Evolutionary conservation across 1,284 basidiomycete genomes (phyloP), one percentile per base, ranked within the genome.

Genomic region (Sanghuangporus sanghuang): DNA sequence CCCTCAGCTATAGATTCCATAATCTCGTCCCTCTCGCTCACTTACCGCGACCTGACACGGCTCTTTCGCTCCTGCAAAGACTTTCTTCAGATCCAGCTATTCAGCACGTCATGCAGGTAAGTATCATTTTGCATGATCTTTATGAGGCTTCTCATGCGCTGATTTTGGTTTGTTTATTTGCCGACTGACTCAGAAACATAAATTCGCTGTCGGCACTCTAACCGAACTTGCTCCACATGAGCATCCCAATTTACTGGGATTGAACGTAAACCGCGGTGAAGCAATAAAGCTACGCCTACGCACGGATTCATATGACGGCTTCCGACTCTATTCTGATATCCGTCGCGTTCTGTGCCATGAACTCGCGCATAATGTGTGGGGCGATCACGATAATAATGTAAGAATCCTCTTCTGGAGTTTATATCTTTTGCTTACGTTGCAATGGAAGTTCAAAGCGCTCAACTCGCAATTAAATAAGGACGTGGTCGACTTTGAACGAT

Each of bases 191-290:
- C 80, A 79, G 67, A 77, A 76, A 64, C 87, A 92, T 72, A 72
- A 81, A 61, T 85, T 89, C 67, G 76, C 83, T 1, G 85, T 92
- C 3, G 84, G 85, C 0, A 67, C 87, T 4, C 77, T 91, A 27
- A 90, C 87, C 0, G 89, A 92, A 73, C 81, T 92, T 44, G 87
- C 88, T 36, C 89, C 89, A 0, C 87, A 89, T 65, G 87, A 90
- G 70, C 81, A 88, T 62, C 89, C 90, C 0, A 76, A 84, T 18
- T 73, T 92, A 9, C 79, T 91, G 6, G 90, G 91, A 0, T 77
- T 91, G 52, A 92, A 92, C 71, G 80, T 82, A 56, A 85, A 85
- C 63, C 76, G 74, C 0, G 89, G 90, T 0, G 76, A 85, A 69
- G 74, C 79, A 36, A 89, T 92, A 68, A 85, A 85, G 70, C 74